phyloP scores from a whole-genome alignment of 2,329 filamentous ascomycete species.

The Aquanectria penicillioides region DNA sequence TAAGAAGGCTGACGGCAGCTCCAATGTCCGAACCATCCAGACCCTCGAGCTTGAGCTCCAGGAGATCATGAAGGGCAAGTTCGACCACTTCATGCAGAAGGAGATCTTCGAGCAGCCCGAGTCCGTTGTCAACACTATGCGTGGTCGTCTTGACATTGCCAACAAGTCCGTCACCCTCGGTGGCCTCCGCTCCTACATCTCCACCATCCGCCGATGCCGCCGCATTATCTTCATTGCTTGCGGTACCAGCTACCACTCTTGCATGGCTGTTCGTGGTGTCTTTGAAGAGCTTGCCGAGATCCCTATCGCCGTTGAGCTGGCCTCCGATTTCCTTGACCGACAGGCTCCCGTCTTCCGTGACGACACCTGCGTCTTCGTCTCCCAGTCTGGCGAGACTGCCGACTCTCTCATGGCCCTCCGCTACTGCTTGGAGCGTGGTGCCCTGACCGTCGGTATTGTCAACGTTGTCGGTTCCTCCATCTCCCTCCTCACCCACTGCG shows the following conservation, averaged over 20 bases:
- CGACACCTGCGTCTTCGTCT: slow-evolving; percentile 98
- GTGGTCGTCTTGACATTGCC: slow-evolving; percentile 91
- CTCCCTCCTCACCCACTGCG: slow-evolving; percentile 97
- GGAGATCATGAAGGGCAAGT: slow-evolving; percentile 99
- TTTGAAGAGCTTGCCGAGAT: slow-evolving; percentile 99
- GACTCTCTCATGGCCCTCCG: slow-evolving; percentile 97
- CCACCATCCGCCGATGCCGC: slow-evolving; percentile 94
- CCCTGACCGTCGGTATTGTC: slow-evolving; percentile 96
- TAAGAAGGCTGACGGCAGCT: slow-evolving; percentile 95
- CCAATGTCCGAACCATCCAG: slow-evolving; percentile 97
- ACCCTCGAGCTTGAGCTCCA: slow-evolving; percentile 98
- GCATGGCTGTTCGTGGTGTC: slow-evolving; percentile 97
- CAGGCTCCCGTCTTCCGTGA: slow-evolving; percentile 98
- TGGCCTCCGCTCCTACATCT: slow-evolving; percentile 95
- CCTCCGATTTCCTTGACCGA: slow-evolving; percentile 97
- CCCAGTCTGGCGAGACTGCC: slow-evolving; percentile 97
- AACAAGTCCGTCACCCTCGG: slow-evolving; percentile 97
- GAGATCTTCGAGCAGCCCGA: slow-evolving; percentile 99
- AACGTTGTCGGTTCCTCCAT: slow-evolving; percentile 99
- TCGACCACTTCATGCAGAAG: slow-evolving; percentile 99
- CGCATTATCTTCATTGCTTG: slow-evolving; percentile 99
- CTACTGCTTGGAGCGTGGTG: slow-evolving; percentile 97
- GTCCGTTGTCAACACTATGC: slow-evolving; percentile 99
- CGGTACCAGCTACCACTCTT: slow-evolving; percentile 98
- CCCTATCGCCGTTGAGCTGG: slow-evolving; percentile 94